phyloP scores from a whole-genome alignment of 108 stramenopile species.

The Cyclostephanos tholiformis region DNA sequence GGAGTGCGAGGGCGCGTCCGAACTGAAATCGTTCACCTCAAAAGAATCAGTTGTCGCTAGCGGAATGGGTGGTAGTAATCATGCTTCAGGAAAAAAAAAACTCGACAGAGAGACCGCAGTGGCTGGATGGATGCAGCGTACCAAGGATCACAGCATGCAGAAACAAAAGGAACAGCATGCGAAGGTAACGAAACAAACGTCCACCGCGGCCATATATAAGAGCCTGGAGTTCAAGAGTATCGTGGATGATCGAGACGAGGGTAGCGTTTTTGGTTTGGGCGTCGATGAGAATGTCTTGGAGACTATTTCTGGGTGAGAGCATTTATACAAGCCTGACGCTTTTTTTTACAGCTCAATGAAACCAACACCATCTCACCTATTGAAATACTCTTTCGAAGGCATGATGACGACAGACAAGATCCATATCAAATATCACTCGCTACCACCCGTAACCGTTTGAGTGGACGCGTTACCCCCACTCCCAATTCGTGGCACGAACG shows the following conservation, averaged over 20 bases:
- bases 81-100: conserved; percentile 6
- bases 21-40: conserved; percentile 38
- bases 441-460: background rate
- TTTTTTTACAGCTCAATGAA: background rate
- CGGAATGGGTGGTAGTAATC: background rate
- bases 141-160: conserved; percentile 28
- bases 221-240: background rate
- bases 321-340: background rate
- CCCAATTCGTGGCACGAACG: conserved; percentile 29
- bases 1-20: conserved; percentile 22
- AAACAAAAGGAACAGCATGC: conserved; percentile 24
- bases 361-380: background rate
- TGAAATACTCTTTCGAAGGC: background rate
- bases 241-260: conserved; percentile 42
- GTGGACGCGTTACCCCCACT: conserved; percentile 31
- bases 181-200: conserved; percentile 16
- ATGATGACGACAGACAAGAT: conserved; percentile 27
- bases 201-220: conserved; percentile 5
- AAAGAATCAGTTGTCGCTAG: conserved; percentile 22
- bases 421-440: conserved; percentile 11
- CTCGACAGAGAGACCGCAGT: conserved; percentile 20
- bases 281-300: conserved; percentile 32
- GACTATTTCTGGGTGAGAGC: conserved; percentile 37
- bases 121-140: conserved; percentile 46
- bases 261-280: conserved; percentile 5